These are phyloP conservation scores for Leucogyrophana mollusca DNA, from an alignment of 768 basidiomycete species.

Conservation along the genomic window DNA sequence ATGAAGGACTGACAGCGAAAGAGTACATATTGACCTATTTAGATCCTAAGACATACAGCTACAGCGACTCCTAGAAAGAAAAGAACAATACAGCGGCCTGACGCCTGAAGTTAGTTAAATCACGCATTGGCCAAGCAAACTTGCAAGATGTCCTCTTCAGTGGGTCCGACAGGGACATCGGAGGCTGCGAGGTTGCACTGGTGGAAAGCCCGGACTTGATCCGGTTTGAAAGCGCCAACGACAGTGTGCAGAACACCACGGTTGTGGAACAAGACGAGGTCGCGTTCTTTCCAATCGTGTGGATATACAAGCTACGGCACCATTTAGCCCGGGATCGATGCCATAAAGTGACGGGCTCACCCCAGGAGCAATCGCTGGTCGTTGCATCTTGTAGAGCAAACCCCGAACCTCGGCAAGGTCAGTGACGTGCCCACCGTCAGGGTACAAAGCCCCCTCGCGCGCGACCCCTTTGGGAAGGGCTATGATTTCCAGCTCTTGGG, in stretches of 20 bases:
- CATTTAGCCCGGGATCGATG: neutral
- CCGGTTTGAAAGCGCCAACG: slow-evolving; percentile 57
- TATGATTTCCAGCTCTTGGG: slow-evolving; percentile 62
- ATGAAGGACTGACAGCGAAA: too few species aligned
- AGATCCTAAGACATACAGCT: too few species aligned
- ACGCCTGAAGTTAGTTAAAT: too few species aligned
- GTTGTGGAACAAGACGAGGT: slow-evolving; percentile 73
- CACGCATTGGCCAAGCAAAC: slow-evolving; percentile 33
- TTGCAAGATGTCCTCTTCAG: slow-evolving; percentile 39
- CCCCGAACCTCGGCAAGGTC: slow-evolving; percentile 72
- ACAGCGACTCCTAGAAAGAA: too few species aligned
- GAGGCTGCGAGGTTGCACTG: slow-evolving; percentile 60
- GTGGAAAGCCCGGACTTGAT: slow-evolving; percentile 50
- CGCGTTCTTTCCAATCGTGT: slow-evolving; percentile 77
- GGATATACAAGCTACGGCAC: slow-evolving; percentile 70
- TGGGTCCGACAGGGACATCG: slow-evolving; percentile 47
- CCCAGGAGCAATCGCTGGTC: slow-evolving; percentile 82
- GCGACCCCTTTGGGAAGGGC: slow-evolving; percentile 63
- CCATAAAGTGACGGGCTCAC: slow-evolving; percentile 31
- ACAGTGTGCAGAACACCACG: slow-evolving; percentile 67
- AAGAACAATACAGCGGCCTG: too few species aligned
- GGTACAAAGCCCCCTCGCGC: slow-evolving; percentile 69
- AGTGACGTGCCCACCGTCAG: slow-evolving; percentile 76
- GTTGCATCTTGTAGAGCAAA: slow-evolving; percentile 81
- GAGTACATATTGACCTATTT: too few species aligned